Evolutionary conservation across 2,329 filamentous ascomycete genomes (phyloP), one percentile per base, ranked within the genome.

Genomic region (Fusarium brevicatenulatum): DNA sequence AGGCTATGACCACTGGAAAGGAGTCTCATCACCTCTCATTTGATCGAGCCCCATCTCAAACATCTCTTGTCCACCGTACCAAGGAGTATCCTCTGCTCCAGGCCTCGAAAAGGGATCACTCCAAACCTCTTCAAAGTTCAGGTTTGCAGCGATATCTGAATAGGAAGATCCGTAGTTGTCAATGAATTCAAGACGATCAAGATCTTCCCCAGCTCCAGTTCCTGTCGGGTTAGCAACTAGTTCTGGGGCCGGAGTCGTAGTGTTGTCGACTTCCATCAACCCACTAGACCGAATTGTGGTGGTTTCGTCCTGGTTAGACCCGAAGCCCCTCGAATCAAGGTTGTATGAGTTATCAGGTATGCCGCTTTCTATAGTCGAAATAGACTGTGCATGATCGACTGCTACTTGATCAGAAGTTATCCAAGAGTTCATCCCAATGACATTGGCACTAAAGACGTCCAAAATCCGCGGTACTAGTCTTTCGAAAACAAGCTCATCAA

Each of bases 91-190:
- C 19, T 19, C 50, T 18, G 13, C 23, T 7, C 23, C 34, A 19
- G 23, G 34, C 3, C 13, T 5, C 34, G 15, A 53, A 9, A 53
- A 53, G 7, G 19, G 23, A 4, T 16, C 50, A 18, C 7, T 18
- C 13, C 4, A 2, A 39, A 2, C 1, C 2, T 9, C 50, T 18
- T 39, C 23, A 9, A 53, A 16, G 13, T 16, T n/a, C 4, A 1
- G 0, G 9, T 3, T 16, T 7, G 3, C 19, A 4, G 23, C 13
- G 5, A n/a, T 7, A 0, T 37, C 49, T 4, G 9, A 8, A 21
- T 2, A 37, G 23, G 2, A 7, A 11, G 5, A 1, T 12, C 18
- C 32, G 12, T 28, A 37, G 12, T 5, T 4, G 4, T 37, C 49
- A 37, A 16, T 53, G 5, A 23, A 5, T 2, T 25, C 4, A 3